Evolutionary conservation across 345 rosid species (phyloP).

Genomic region (Hypericum androsaemum): DNA sequence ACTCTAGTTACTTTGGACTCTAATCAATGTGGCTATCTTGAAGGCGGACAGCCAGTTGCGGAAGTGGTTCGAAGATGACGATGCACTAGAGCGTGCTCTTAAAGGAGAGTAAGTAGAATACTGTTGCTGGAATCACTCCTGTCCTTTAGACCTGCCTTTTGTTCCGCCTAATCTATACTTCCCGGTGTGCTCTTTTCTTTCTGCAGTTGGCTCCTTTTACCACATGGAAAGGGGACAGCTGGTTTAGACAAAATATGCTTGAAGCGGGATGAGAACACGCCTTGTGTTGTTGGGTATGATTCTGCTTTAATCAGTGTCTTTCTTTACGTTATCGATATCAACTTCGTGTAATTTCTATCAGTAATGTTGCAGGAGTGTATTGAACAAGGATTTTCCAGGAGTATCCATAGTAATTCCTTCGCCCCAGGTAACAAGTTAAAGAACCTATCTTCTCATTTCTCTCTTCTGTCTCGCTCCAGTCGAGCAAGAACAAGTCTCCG

Average conservation of each 20-base stretch:
- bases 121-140: background rate
- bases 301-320: background rate
- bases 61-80: constrained; percentile 49
- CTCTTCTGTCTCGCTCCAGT: background rate
- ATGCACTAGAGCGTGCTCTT: constrained; percentile 71
- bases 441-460: background rate
- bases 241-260: constrained; percentile 42
- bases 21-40: constrained; percentile 7
- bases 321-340: background rate
- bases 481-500: background rate
- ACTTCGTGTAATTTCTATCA: background rate
- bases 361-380: constrained; percentile 44
- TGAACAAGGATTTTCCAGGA: constrained; percentile 40
- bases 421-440: constrained; percentile 35
- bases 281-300: constrained; percentile 57
- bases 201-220: constrained; percentile 64
- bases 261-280: constrained; percentile 44
- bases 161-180: background rate
- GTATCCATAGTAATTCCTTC: constrained; percentile 44
- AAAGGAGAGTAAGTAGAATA: constrained; percentile 60
- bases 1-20: background rate
- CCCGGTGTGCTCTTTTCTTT: constrained; percentile 1
- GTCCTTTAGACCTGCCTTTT: background rate
- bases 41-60: constrained; percentile 42
- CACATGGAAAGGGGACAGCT: constrained; percentile 33